phyloP scores from a whole-genome alignment of 805 yeast species.

The Zygotorulaspora danielsina region DNA sequence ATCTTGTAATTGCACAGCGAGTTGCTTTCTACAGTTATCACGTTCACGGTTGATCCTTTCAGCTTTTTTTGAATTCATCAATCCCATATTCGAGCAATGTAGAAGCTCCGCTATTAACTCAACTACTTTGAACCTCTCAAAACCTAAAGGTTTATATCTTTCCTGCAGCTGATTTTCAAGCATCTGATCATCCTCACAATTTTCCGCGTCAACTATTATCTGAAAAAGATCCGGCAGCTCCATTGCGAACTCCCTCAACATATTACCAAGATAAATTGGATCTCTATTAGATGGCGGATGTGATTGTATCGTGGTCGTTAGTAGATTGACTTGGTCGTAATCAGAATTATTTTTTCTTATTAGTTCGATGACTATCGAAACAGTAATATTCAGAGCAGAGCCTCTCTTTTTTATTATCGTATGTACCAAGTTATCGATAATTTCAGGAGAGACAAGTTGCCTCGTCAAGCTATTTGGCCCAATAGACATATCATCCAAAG shows the following conservation, averaged over 20 bases:
- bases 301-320: conserved; percentile 66
- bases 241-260: conserved; percentile 69
- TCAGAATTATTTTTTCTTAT: conserved; percentile 95
- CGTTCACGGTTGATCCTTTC: conserved; percentile 64
- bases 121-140: conserved; percentile 83
- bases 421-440: conserved; percentile 57
- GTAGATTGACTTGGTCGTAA: conserved; percentile 79
- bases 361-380: conserved; percentile 86
- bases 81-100: conserved; percentile 96
- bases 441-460: conserved; percentile 69
- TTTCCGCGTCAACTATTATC: conserved; percentile 25
- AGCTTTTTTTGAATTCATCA: conserved; percentile 73
- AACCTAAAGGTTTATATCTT: conserved; percentile 69
- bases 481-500: conserved; percentile 69
- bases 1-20: conserved; percentile 38
- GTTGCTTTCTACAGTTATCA: conserved; percentile 58
- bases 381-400: conserved; percentile 82
- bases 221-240: conserved; percentile 39
- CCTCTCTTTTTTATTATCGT: conserved; percentile 68
- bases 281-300: conserved; percentile 89
- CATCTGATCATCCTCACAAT: conserved; percentile 21
- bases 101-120: conserved; percentile 90
- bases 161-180: conserved; percentile 61
- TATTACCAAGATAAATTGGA: conserved; percentile 82
- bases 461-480: conserved; percentile 93